Conservation (phyloP, 495 filamentous ascomycete genomes). For the Hypoxylon fragiforme region DNA sequence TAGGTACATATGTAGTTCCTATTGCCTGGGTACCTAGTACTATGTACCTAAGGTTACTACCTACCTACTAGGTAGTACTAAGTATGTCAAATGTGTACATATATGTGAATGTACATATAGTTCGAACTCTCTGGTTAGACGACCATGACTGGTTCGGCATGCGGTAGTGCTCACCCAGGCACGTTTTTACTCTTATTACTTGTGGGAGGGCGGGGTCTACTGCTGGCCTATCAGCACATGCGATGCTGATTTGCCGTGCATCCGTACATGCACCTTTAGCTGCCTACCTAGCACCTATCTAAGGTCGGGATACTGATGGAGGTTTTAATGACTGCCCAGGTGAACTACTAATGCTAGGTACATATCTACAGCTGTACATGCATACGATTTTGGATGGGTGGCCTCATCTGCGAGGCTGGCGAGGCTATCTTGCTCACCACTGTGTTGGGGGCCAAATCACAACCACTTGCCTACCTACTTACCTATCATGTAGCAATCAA, state of each 20-base stretch:
- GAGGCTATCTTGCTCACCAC: slow-evolving; percentile 14
- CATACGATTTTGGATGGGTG: slow-evolving; percentile 33
- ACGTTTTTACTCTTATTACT: slow-evolving; percentile 21
- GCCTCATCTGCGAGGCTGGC: slow-evolving; percentile 33
- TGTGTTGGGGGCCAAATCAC: slow-evolving; percentile 17
- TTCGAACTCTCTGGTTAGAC: slow-evolving; percentile 25
- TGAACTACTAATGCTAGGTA: too few relatives aligned
- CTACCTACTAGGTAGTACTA: too few relatives aligned
- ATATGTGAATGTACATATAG: too few relatives aligned
- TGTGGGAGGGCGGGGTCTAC: slow-evolving; percentile 1
- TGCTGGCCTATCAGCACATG: slow-evolving; percentile 14
- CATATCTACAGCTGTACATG: too few relatives aligned
- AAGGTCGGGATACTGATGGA: too few relatives aligned
- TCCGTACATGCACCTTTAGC: slow-evolving; percentile 21
- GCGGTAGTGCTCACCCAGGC: slow-evolving; percentile 29
- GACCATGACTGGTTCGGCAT: slow-evolving; percentile 24
- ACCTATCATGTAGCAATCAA: too few relatives aligned
- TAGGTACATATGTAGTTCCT: slow-evolving; percentile 18
- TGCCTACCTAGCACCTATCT: not conserved
- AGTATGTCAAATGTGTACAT: too few relatives aligned
- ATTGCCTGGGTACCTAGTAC: slow-evolving; percentile 29
- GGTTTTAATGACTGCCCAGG: too few relatives aligned
- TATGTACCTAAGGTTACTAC: too few relatives aligned
- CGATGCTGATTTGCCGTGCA: slow-evolving; percentile 5
- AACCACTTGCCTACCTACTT: too few relatives aligned